Conservation (phyloP, 306 rosid species). For the Begonia fuchsioides region DNA sequence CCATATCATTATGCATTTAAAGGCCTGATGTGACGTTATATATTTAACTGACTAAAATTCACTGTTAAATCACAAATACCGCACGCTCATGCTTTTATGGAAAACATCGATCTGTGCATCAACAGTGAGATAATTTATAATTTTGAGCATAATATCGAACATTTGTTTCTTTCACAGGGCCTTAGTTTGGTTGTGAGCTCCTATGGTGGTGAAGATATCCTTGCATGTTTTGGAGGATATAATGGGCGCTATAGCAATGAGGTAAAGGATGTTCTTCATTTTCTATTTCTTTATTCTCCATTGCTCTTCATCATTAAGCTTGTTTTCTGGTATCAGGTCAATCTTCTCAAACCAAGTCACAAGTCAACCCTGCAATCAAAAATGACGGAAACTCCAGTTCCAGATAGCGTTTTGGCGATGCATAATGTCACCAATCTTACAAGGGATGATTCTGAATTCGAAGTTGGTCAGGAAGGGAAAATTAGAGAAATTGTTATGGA, state of each 20-base stretch:
- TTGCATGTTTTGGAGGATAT: constrained; percentile 80
- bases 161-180: constrained; percentile 42
- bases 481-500: constrained; percentile 70
- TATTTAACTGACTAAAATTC: background rate
- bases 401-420: constrained; percentile 56
- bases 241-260: constrained; percentile 86
- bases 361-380: constrained; percentile 74
- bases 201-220: constrained; percentile 57
- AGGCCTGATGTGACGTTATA: constrained; percentile 1
- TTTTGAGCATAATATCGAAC: background rate
- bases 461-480: constrained; percentile 60
- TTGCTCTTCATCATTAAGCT: constrained; percentile 11
- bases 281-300: background rate
- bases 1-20: background rate
- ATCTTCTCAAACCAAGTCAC: constrained; percentile 88
- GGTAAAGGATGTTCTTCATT: constrained; percentile 26
- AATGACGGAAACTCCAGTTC: constrained; percentile 38
- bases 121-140: constrained; percentile 1
- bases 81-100: background rate
- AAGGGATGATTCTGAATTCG: constrained; percentile 60
- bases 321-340: constrained; percentile 36
- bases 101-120: background rate
- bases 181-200: constrained; percentile 78
- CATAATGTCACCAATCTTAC: constrained; percentile 58
- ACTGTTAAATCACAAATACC: too few species aligned